Percentiles rank a stretch among this genome's conserved stretches.
phyloP scores from a whole-genome alignment of 1,284 basidiomycete species.

The Sporisorium exsertum region DNA sequence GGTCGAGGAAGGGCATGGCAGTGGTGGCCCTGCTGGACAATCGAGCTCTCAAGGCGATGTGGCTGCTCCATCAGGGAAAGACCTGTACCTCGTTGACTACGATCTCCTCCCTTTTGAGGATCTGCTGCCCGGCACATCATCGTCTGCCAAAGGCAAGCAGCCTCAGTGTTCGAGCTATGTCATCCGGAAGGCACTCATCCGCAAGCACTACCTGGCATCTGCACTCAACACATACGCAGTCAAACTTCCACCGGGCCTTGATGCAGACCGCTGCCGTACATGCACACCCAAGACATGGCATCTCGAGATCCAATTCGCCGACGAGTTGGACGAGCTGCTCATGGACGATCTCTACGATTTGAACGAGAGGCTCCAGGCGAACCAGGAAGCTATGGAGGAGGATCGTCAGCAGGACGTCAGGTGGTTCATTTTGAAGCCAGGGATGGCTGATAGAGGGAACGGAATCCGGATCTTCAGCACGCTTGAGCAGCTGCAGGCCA shows the following conservation, averaged over 20 bases:
- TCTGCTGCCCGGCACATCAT: conserved; percentile 30
- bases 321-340: conserved; percentile 95
- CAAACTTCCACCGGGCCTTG: conserved; percentile 40
- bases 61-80: conserved; percentile 16
- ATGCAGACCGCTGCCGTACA: conserved; percentile 18
- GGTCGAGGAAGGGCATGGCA: conserved; percentile 28
- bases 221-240: conserved; percentile 73
- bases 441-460: conserved; percentile 95
- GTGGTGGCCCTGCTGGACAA: background rate
- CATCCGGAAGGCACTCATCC: conserved; percentile 91
- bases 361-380: conserved; percentile 73
- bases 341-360: conserved; percentile 93
- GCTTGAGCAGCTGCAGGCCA: conserved; percentile 78
- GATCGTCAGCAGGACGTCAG: conserved; percentile 71
- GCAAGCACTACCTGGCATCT: conserved; percentile 91
- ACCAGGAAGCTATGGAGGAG: conserved; percentile 37
- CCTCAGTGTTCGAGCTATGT: conserved; percentile 86
- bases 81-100: conserved; percentile 64
- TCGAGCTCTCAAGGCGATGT: background rate
- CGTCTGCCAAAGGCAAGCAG: conserved; percentile 24
- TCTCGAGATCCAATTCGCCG: conserved; percentile 88
- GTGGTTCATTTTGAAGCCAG: conserved; percentile 81
- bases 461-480: conserved; percentile 91
- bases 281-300: conserved; percentile 83
- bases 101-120: conserved; percentile 64